These are phyloP conservation scores for Pontederia crassipes DNA, from an alignment of 176 grass and related monocot species.

Conservation along the genomic window DNA sequence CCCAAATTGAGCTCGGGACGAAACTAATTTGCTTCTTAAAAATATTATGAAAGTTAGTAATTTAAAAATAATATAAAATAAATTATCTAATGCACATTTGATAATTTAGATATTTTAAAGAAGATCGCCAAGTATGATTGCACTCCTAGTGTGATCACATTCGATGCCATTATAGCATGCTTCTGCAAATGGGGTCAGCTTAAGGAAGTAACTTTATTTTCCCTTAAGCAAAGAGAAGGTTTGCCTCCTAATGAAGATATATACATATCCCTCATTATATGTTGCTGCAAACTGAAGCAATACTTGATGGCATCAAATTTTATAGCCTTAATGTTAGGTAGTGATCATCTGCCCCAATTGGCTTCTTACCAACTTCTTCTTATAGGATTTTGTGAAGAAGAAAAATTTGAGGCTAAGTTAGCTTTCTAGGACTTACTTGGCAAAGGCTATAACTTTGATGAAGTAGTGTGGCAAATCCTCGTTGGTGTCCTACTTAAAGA, in stretches of 20 bases:
- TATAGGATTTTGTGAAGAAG: slow-evolving; percentile 39
- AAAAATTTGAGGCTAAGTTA: slow-evolving; percentile 32
- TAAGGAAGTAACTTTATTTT: slow-evolving; percentile 39
- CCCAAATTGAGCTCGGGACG: too few species aligned
- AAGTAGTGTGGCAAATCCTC: slow-evolving; percentile 55
- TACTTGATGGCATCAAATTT: slow-evolving; percentile 32
- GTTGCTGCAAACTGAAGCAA: slow-evolving; percentile 42
- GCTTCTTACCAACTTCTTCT: slow-evolving; percentile 41
- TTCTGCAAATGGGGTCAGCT: slow-evolving; percentile 34
- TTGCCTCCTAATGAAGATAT: slow-evolving; percentile 32
- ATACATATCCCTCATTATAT: slow-evolving; percentile 30
- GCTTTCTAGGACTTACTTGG: slow-evolving; percentile 28
- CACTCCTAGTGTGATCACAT: slow-evolving; percentile 24
- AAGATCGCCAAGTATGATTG: slow-evolving; percentile 24
- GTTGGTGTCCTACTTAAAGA: slow-evolving; percentile 46
- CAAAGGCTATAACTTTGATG: slow-evolving; percentile 47
- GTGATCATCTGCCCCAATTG: slow-evolving; percentile 39
- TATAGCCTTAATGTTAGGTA: slow-evolving; percentile 33
- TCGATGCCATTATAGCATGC: slow-evolving; percentile 27
- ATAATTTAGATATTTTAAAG: slow-evolving; percentile 28
- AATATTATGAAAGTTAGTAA: too few species aligned
- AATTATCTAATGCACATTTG: too few species aligned
- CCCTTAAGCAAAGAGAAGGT: slow-evolving; percentile 38
- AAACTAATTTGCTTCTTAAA: too few species aligned
- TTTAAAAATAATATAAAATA: too few species aligned